Evolutionary conservation across 257 asterid genomes (phyloP).

Genomic region (Ocimum tenuiflorum): DNA sequence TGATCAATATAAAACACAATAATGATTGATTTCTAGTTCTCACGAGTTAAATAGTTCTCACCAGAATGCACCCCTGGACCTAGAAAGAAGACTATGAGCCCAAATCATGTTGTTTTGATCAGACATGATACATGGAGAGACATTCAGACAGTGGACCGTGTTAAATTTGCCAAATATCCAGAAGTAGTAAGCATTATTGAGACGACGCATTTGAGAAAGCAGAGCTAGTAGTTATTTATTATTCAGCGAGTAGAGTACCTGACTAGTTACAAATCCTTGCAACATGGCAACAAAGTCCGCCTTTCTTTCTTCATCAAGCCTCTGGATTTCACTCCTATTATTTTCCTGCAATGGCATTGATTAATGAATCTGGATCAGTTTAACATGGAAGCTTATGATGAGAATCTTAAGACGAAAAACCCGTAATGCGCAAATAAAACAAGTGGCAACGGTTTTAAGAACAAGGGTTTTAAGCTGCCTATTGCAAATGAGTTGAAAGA

Average conservation of each 20-base stretch:
- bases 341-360: constrained; percentile 62
- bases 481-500: background rate
- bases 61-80: no score
- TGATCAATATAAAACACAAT: no score
- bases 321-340: constrained; percentile 67
- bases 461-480: background rate
- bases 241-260: constrained; percentile 39
- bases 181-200: background rate
- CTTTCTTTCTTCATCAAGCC: constrained; percentile 72
- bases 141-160: background rate
- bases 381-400: constrained; percentile 3
- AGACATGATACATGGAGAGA: background rate
- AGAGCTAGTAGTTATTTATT: constrained; percentile 7
- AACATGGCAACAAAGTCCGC: constrained; percentile 73
- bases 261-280: constrained; percentile 71
- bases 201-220: background rate
- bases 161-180: background rate
- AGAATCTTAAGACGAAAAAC: background rate
- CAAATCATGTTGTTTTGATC: background rate
- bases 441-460: background rate
- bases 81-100: no score
- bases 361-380: background rate
- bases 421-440: background rate
- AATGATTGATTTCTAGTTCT: no score
- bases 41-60: no score